phyloP scores from a whole-genome alignment of 2,329 filamentous ascomycete genomes.

The Tolypocladium nubicola region DNA sequence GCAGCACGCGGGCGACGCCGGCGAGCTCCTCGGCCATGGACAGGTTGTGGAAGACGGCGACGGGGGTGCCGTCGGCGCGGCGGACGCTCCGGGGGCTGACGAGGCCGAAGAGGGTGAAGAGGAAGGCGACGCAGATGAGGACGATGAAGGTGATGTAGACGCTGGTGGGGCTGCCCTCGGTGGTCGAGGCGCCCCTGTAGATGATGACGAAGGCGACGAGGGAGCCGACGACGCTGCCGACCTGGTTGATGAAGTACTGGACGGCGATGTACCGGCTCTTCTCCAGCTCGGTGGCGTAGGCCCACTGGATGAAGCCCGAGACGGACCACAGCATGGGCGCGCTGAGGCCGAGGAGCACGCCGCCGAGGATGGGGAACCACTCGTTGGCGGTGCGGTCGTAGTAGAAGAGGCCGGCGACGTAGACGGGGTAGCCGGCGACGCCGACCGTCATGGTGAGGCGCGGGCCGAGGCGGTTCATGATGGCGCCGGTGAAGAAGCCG shows the following conservation, averaged over 20 bases:
- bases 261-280: slow-evolving; percentile 6
- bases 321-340: slow-evolving; percentile 9
- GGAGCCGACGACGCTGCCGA: slow-evolving; percentile 4
- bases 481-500: slow-evolving; percentile 5
- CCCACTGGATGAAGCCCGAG: slow-evolving; percentile 2
- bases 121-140: slow-evolving; percentile 3
- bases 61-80: no score
- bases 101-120: slow-evolving; percentile 7
- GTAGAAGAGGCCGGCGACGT: slow-evolving; percentile 11
- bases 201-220: slow-evolving; percentile 3
- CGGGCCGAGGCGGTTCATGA: slow-evolving; percentile 9
- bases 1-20: no score
- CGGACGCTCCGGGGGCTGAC: background rate
- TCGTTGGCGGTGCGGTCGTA: slow-evolving; percentile 5
- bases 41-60: no score
- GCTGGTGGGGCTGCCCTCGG: slow-evolving; percentile 1
- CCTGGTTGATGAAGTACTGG: slow-evolving; percentile 3
- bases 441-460: slow-evolving; percentile 7
- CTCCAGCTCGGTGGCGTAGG: slow-evolving; percentile 4
- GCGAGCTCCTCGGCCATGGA: no score
- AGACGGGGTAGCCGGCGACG: slow-evolving; percentile 9
- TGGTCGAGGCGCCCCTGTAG: background rate
- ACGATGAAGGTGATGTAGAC: slow-evolving; percentile 8
- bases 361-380: slow-evolving; percentile 10
- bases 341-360: slow-evolving; percentile 8